Percentiles rank a stretch among this genome's conserved stretches.
Evolutionary conservation across 495 filamentous ascomycete species (phyloP).

Genomic region (Clavariopsis aquatica): DNA sequence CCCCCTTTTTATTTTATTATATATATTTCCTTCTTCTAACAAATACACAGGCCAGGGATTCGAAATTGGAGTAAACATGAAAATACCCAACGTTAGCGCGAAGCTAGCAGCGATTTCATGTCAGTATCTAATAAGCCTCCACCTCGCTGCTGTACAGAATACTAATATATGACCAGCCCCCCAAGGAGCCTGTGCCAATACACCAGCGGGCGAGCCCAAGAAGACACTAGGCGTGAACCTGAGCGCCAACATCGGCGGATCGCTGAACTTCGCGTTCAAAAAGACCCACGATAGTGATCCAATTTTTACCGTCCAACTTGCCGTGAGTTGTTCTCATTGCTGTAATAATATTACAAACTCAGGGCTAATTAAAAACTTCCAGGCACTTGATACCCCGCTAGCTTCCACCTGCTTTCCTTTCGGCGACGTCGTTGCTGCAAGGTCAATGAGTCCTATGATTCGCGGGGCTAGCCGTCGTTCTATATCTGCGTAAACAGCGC

Average conservation of each 20-base stretch:
- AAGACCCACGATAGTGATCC: constrained; percentile 19
- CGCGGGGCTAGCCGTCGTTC: neutral
- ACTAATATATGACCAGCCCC: constrained; percentile 18
- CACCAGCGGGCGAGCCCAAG: neutral
- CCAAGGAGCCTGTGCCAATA: constrained; percentile 13
- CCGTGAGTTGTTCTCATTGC: constrained; percentile 23
- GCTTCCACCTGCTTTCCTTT: constrained; percentile 17
- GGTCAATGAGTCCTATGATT: constrained; percentile 1
- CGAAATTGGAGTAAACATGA: constrained; percentile 44
- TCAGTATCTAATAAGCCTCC: constrained; percentile 25
- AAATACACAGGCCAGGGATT: constrained; percentile 39
- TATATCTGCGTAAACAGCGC: neutral
- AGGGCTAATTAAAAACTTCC: neutral
- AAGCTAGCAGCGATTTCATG: constrained; percentile 38
- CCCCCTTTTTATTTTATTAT: neutral
- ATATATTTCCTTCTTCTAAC: neutral
- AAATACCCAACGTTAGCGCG: constrained; percentile 41
- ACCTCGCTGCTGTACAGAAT: no score
- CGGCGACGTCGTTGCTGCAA: neutral
- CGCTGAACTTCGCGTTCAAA: constrained; percentile 18
- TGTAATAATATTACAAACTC: neutral
- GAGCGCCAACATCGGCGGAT: constrained; percentile 19
- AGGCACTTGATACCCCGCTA: constrained; percentile 15
- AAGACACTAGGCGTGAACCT: constrained; percentile 20
- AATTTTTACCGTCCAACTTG: constrained; percentile 27